Base-by-base conservation (phyloP, 1,139 yeast genomes). In the Suhomyces bribrorum region DNA sequence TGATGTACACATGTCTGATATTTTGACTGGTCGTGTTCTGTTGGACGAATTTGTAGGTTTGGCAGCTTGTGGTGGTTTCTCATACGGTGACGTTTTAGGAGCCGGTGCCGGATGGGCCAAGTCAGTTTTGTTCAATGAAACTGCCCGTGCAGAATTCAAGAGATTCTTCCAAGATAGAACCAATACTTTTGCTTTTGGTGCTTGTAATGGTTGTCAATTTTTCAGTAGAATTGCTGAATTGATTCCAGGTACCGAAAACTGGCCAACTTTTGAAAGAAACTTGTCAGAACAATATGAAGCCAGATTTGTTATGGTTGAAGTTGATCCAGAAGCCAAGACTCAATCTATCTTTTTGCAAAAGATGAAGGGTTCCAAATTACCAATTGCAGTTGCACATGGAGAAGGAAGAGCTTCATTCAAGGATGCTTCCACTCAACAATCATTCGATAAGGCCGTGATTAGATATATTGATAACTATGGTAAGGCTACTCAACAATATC, bases 71-170 rank as follows among this genome's bases (percentile, higher is more conserved):
- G 99, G 99, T 66, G 99, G 99, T 20, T 94, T 94, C 74, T 89
- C 97, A 2, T 94, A 90, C 59, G 99, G 99, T 75, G 99, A 94
- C 66, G 99, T 94, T 33, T 73, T 94, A 45, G 98, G 99, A 50
- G 98, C 98, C 22, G 99, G 97, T 61, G 88, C 94, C 37, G 99
- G 99, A 44, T 94, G 98, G 98, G 98, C 99, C 45, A 90, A 89
- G 60, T 87, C 96, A 14, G 96, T 92, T n/a, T 69, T 94, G 50
- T 89, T 83, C 75, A 85, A 92, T 58, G 87, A 81, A 26, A 73
- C 69, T 39, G 85, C 94, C 32, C 81, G 94, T 59, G 59, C 74
- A 26, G 90, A 87, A 66, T 94, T 94, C 63, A 65, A 72, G 52
- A 75, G 68, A 38, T 92, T 92, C 62, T 92, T 94, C 79, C 83